Evolutionary conservation across 371 early-diverging fungal species (phyloP), one percentile per base, ranked within the genome.

Genomic region (Mucor indicus): DNA sequence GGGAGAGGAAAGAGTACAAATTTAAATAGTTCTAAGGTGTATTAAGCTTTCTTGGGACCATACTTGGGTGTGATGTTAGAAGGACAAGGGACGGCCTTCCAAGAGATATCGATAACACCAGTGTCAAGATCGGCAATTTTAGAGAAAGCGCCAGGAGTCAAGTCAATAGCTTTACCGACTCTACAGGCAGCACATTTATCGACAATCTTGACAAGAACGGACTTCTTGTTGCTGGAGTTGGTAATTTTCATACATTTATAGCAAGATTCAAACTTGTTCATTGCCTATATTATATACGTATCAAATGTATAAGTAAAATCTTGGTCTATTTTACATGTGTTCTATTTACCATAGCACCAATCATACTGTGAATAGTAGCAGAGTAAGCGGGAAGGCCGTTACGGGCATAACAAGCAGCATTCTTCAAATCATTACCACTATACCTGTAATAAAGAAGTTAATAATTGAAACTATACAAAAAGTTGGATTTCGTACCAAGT

Each of bases 231-330:
- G 31, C 58, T 57, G 38, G 62, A 58, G 55, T 75, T 75, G 39
- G 60, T 62, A 32, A 75, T 66, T 60, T 75, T 64, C 66, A 75
- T 67, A 44, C 76, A 75, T 54, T 72, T 72, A 60, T 72, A 75
- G 51, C 76, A 75, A 38, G 63, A 42, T 51, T 72, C 76, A 40
- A 69, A 69, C n/a, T 49, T 48, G 33, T 67, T 44, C 75, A 75
- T 75, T 31, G 75, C 72, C 72, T 72, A 42, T 51, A 4, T 29
- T 11, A 15, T 33, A 33, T 33, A 33, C 35, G n/a, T 4, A 33
- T 13, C 7, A 11, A 27, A 7, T 27, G 29, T 27, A 27, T 27
- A 27, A n/a, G n/a, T n/a, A n/a, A n/a, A n/a, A n/a, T n/a, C n/a
- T n/a, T n/a, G n/a, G n/a, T n/a, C n/a, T n/a, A n/a, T n/a, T n/a